Base-by-base conservation (phyloP, 129 eudicot genomes). In the Erigeron canadensis region DNA sequence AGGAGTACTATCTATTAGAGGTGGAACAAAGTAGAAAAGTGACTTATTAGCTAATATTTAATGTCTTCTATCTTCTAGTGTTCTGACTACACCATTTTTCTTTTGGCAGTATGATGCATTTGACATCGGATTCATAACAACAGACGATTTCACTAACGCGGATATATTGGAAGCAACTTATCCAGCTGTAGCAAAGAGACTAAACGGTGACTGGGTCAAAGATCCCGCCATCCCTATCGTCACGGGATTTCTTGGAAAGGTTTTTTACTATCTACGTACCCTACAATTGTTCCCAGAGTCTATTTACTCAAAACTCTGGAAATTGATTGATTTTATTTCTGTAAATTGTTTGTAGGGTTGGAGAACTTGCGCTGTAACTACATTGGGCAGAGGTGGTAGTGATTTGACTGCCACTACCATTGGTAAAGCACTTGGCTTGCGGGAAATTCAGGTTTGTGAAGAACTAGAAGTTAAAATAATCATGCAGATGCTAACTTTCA, bases 221-320 rank as follows among this genome's bases (percentile, higher is more conserved):
- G 85, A 87, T 85, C 95, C 95, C 62, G 92, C 96, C 16, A 87
- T 93, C 67, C 98, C 98, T 70, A 63, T 93, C 50, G 90, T 93
- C 51, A 93, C 98, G 59, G 96, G 98, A 28, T 93, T 89, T 78
- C 98, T 93, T 65, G 98, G 98, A 78, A 93, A 89, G 96, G 98
- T 90, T 17, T 59, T 68, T 51, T 39, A 54, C 17, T 22, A 71
- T 81, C 47, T 48, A 65, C 5, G 12, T 60, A 50, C 39, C 38
- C 41, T 12, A 40, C 21, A 48, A 23, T 37, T 57, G 18, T 50
- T 23, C 21, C 59, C n/a, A 8, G 39, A 21, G 6, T 28, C n/a
- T 39, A 6, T 61, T 28, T 18, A 3, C 48, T 50, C 18, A 5
- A 43, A 42, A 13, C 9, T 63, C 5, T 41, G 18, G 11, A 50